Base-by-base conservation (phyloP, 805 yeast genomes). In the Pichia cephalocereana region DNA sequence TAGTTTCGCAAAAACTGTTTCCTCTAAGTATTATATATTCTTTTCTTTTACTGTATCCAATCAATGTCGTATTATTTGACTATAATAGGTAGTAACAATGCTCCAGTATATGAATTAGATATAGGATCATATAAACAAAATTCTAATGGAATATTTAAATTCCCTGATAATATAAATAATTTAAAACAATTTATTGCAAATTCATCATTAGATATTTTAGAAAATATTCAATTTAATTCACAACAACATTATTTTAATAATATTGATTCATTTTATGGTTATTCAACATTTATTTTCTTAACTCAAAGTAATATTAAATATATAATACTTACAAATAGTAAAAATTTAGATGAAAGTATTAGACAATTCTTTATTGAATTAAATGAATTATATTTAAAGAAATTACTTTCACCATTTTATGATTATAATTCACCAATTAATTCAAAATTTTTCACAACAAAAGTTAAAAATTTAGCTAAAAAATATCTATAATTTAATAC, bases 241-340 rank as follows among this genome's bases (percentile, higher is more conserved):
- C 78, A 72, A 53, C 71, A 75, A 41, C 71, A 84, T 53, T 83
- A 85, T 59, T 68, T 89, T 52, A 90, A 91, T 42, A 77, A 77
- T 41, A 77, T 91, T 18, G 99, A 93, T 66, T 80, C 82, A 37
- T 91, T 88, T 64, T 87, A 90, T 63, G 95, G 93, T 6, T 79
- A 81, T 54, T 69, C 74, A 43, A 78, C 91, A n/a, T 85, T 88
- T 47, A 95, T 91, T 4, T 93, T 80, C 61, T 74, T 91, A 39
- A 87, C 96, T 0, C 89, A 89, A 46, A 91, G 96, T 6, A 90
- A 88, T 59, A 76, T 86, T 56, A 88, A 88, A 62, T 78, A 91
- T 53, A 65, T 93, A 19, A 73, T 93, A 54, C 68, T 84, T 3
- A 87, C 84, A 54, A 85, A 82, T 49, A 61, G 73, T 23, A 69